Conservation (phyloP, 495 filamentous ascomycete genomes). For the Ascobolus immersus region DNA sequence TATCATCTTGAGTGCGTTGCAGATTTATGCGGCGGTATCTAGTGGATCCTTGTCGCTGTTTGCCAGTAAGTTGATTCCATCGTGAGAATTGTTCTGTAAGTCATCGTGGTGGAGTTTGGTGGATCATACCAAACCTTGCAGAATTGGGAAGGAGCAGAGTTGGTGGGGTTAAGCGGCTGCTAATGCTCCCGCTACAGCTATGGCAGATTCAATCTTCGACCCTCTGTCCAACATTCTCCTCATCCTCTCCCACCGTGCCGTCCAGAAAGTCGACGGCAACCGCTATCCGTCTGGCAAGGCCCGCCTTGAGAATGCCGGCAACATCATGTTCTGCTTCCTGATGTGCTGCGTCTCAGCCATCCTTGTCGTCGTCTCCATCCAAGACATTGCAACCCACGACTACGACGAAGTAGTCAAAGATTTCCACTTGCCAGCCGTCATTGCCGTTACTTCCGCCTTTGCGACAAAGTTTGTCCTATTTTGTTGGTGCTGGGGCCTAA, state of each 20-base stretch:
- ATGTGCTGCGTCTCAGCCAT: conserved; percentile 83
- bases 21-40: conserved; percentile 68
- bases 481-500: conserved; percentile 73
- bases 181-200: too few relatives aligned
- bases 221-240: conserved; percentile 75
- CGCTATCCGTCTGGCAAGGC: conserved; percentile 87
- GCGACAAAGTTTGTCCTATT: conserved; percentile 61
- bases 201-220: conserved; percentile 31
- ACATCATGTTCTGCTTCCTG: conserved; percentile 90
- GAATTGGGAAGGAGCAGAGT: too few relatives aligned
- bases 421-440: conserved; percentile 33
- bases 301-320: conserved; percentile 82
- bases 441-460: conserved; percentile 33
- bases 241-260: conserved; percentile 66
- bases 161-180: too few relatives aligned
- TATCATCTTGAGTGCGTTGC: conserved; percentile 46
- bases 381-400: conserved; percentile 29
- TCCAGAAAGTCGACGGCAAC: conserved; percentile 64
- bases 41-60: conserved; percentile 81
- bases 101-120: too few relatives aligned
- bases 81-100: too few relatives aligned
- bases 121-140: too few relatives aligned
- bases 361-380: conserved; percentile 61
- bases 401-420: conserved; percentile 22
- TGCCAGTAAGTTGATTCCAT: too few relatives aligned